Evolutionary conservation across 2,329 filamentous ascomycete species (phyloP).

Genomic region (Pseudogymnoascus sp.): DNA sequence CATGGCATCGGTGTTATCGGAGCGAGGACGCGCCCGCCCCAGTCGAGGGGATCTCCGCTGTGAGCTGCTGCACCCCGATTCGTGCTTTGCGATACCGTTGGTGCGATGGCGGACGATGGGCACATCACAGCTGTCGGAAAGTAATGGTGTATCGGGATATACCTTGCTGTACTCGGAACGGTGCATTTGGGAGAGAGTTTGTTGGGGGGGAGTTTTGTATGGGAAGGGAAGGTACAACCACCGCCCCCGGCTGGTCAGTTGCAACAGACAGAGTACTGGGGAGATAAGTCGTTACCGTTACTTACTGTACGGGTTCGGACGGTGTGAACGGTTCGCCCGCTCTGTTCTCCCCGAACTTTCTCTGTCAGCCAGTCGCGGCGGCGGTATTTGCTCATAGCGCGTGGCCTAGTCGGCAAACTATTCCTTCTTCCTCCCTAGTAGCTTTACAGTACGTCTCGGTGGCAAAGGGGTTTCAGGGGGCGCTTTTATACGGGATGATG

Average conservation of each 20-base stretch:
- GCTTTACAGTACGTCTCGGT: neutral
- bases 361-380: too few relatives aligned
- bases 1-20: neutral
- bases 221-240: neutral
- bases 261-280: too few relatives aligned
- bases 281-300: too few relatives aligned
- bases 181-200: neutral
- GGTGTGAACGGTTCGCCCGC: neutral
- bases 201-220: neutral
- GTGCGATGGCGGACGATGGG: neutral
- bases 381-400: neutral
- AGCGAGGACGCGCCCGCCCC: neutral
- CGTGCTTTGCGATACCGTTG: neutral
- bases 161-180: neutral
- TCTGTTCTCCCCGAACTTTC: too few relatives aligned
- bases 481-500: neutral
- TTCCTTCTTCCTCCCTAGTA: neutral
- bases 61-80: neutral
- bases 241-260: too few relatives aligned
- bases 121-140: neutral
- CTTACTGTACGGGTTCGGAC: neutral
- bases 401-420: neutral
- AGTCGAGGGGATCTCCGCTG: neutral
- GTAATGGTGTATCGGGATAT: neutral
- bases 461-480: neutral